Conservation (phyloP, 768 basidiomycete genomes). For the Boletus subparvulus region DNA sequence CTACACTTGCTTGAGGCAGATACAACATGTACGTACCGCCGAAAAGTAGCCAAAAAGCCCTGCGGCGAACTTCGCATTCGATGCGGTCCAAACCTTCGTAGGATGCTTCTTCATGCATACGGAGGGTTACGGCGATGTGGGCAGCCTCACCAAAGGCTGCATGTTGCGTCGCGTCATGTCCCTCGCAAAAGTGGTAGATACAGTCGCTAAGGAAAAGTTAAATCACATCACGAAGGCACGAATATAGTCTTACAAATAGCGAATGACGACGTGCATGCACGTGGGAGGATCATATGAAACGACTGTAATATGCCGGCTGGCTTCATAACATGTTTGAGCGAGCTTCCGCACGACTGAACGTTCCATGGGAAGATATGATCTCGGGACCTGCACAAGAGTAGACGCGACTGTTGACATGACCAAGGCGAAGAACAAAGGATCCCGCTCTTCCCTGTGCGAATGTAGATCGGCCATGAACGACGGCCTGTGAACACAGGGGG, state of each 20-base stretch:
- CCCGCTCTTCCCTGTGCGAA: slow-evolving; percentile 74
- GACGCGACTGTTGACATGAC: slow-evolving; percentile 88
- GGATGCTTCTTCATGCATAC: slow-evolving; percentile 84
- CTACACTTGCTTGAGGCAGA: neutral
- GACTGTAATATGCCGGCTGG: slow-evolving; percentile 76
- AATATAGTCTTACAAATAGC: slow-evolving; percentile 70
- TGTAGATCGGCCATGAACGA: slow-evolving; percentile 91
- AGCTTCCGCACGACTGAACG: slow-evolving; percentile 81
- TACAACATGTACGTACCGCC: slow-evolving; percentile 56
- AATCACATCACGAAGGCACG: neutral
- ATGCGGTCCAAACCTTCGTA: slow-evolving; percentile 84
- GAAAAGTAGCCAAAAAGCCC: slow-evolving; percentile 88
- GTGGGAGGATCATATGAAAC: slow-evolving; percentile 82
- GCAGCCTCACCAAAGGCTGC: slow-evolving; percentile 86
- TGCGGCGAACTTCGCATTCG: slow-evolving; percentile 82
- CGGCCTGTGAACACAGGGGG: slow-evolving; percentile 88
- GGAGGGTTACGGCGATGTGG: slow-evolving; percentile 77
- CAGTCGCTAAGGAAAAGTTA: slow-evolving; percentile 54
- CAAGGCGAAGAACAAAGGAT: slow-evolving; percentile 87
- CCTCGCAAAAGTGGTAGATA: slow-evolving; percentile 86
- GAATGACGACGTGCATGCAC: slow-evolving; percentile 81
- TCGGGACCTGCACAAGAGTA: slow-evolving; percentile 85
- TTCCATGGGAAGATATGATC: slow-evolving; percentile 86
- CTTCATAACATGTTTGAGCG: slow-evolving; percentile 77
- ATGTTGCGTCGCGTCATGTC: slow-evolving; percentile 83